A percentile compares a stretch with the other conserved stretches of the same genome.
Evolutionary conservation across 495 filamentous ascomycete species (phyloP).

Genomic region (Evansstolkia leycettana): DNA sequence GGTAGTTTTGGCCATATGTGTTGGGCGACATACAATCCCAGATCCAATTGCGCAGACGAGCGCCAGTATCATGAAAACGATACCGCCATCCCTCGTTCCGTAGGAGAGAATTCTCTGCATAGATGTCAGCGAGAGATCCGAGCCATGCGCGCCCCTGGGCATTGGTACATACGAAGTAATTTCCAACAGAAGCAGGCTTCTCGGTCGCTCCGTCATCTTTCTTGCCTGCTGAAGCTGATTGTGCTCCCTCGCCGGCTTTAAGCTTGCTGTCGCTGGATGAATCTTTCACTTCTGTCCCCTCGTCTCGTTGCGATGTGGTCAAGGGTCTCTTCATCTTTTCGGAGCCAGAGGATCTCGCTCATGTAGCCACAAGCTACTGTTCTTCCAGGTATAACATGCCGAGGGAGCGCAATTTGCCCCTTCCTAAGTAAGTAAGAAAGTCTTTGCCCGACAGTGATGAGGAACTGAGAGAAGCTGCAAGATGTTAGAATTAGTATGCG

Average conservation of each 20-base stretch:
- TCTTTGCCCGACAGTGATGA: too few relatives aligned
- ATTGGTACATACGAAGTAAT: constrained; percentile 9
- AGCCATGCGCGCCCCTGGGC: constrained; percentile 1
- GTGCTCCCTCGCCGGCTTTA: too few relatives aligned
- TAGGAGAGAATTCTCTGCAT: constrained; percentile 37
- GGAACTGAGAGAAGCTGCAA: too few relatives aligned
- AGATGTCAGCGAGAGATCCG: neutral
- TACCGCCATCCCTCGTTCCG: constrained; percentile 54
- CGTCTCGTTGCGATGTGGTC: neutral
- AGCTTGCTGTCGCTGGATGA: too few relatives aligned
- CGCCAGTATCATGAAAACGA: constrained; percentile 45
- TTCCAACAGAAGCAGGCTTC: constrained; percentile 2
- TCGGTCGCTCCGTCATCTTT: constrained; percentile 14
- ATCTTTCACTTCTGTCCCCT: neutral
- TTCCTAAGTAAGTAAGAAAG: too few relatives aligned
- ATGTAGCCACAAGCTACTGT: neutral
- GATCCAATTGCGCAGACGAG: constrained; percentile 50
- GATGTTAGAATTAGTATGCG: too few relatives aligned
- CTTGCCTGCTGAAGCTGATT: too few relatives aligned
- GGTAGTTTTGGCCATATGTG: neutral
- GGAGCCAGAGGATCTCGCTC: neutral
- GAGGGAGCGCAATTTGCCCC: too few relatives aligned
- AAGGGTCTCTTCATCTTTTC: neutral
- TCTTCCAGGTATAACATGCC: neutral
- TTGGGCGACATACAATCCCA: constrained; percentile 35